phyloP scores from a whole-genome alignment of 495 filamentous ascomycete genomes.

The Venustampulla echinocandica region DNA sequence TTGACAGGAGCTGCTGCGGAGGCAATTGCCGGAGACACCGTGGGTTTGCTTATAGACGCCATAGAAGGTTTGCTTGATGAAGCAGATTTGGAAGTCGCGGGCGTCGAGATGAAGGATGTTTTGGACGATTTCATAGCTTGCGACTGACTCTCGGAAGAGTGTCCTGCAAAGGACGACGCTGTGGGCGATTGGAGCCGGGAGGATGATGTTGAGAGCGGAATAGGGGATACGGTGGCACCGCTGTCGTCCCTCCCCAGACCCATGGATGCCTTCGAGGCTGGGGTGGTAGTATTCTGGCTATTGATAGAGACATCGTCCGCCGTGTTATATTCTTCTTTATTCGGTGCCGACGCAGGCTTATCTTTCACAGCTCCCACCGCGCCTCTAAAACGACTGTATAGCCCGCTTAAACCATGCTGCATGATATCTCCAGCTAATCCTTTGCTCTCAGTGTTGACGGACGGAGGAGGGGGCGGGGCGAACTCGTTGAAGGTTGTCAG shows the following conservation, averaged over 20 bases:
- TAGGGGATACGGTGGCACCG: slow-evolving; percentile 14
- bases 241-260: slow-evolving; percentile 21
- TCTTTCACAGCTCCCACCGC: slow-evolving; percentile 66
- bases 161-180: slow-evolving; percentile 18
- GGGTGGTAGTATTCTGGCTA: slow-evolving; percentile 14
- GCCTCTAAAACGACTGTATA: slow-evolving; percentile 74
- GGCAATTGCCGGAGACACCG: slow-evolving; percentile 27
- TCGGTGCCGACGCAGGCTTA: slow-evolving; percentile 28
- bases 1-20: slow-evolving; percentile 36
- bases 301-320: slow-evolving; percentile 13
- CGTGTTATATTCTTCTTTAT: slow-evolving; percentile 19
- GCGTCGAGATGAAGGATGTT: slow-evolving; percentile 15
- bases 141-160: slow-evolving; percentile 20
- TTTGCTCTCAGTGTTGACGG: slow-evolving; percentile 53
- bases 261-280: slow-evolving; percentile 13
- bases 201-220: slow-evolving; percentile 24
- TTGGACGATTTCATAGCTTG: slow-evolving; percentile 22
- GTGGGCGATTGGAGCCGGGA: slow-evolving; percentile 24
- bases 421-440: slow-evolving; percentile 59
- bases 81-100: slow-evolving; percentile 20
- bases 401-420: slow-evolving; percentile 73
- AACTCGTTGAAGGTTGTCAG: slow-evolving; percentile 89
- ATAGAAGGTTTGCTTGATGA: slow-evolving; percentile 25
- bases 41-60: slow-evolving; percentile 29
- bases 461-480: slow-evolving; percentile 47